Percentiles rank a stretch among this genome's conserved stretches.
These are phyloP conservation scores for Claviceps sorghi DNA, from an alignment of 2,329 filamentous ascomycete species.

Conservation along the genomic window DNA sequence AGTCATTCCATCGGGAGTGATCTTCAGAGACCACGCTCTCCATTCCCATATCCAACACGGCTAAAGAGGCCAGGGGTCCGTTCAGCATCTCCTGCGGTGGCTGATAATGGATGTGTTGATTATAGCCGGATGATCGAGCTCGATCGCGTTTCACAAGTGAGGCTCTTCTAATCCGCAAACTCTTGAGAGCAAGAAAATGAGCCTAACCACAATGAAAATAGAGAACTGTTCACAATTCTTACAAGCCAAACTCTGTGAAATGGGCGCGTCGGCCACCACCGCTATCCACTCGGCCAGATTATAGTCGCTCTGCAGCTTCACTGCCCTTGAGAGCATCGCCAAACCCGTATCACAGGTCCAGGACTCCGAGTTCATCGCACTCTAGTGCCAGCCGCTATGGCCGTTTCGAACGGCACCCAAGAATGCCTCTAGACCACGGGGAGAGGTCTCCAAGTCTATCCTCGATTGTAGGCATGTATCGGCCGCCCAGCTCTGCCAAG, in stretches of 20 bases:
- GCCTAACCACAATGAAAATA: conserved; percentile 13
- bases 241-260: conserved; percentile 23
- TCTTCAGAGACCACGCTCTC: conserved; percentile 40
- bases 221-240: conserved; percentile 30
- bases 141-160: conserved; percentile 31
- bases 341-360: conserved; percentile 14
- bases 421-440: conserved; percentile 22
- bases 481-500: conserved; percentile 14
- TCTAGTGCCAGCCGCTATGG: conserved; percentile 11
- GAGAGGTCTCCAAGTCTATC: conserved; percentile 32
- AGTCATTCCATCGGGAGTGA: conserved; percentile 28
- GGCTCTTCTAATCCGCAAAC: conserved; percentile 8
- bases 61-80: conserved; percentile 38
- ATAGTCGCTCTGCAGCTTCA: conserved; percentile 26
- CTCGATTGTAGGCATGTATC: conserved; percentile 36
- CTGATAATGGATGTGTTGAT: conserved; percentile 31
- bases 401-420: conserved; percentile 19
- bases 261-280: conserved; percentile 23
- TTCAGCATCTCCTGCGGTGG: conserved; percentile 33
- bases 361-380: conserved; percentile 23
- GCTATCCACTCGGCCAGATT: conserved; percentile 24
- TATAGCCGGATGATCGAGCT: conserved; percentile 37
- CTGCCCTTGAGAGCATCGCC: conserved; percentile 19
- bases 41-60: conserved; percentile 43
- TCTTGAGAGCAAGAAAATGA: neutral